A percentile compares a stretch with the other conserved stretches of the same genome.
These are phyloP conservation scores for Pseudogymnoascus sp. DNA, from an alignment of 2,329 filamentous ascomycete species.

Conservation along the genomic window DNA sequence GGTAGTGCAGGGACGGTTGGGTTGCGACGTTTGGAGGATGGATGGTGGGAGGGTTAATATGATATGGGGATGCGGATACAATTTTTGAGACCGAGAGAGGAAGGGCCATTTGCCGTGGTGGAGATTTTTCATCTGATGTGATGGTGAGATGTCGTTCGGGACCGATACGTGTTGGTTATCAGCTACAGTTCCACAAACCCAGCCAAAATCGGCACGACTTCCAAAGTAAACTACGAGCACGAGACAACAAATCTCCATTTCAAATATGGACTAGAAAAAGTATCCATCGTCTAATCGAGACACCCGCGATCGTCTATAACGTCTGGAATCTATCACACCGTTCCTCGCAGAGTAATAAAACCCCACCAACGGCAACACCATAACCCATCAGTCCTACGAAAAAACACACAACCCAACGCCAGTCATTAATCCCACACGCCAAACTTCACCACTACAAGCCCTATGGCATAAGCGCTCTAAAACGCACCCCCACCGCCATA, in stretches of 20 bases:
- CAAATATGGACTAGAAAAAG: neutral
- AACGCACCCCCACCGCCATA: neutral
- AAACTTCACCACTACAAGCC: neutral
- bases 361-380: neutral
- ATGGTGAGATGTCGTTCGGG: neutral
- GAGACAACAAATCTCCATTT: neutral
- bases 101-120: neutral
- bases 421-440: neutral
- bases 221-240: neutral
- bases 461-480: neutral
- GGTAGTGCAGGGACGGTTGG: neutral
- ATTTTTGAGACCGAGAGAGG: too few relatives aligned
- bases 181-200: neutral
- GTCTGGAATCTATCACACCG: neutral
- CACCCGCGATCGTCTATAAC: neutral
- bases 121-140: neutral
- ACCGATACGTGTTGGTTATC: too few relatives aligned
- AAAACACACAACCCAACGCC: neutral
- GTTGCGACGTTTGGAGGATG: neutral
- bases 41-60: too few relatives aligned
- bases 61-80: too few relatives aligned
- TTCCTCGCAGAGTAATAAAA: neutral
- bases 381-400: neutral
- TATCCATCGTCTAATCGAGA: neutral
- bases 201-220: neutral